Evolutionary conservation across 345 rosid genomes (phyloP).

Genomic region (Psidium guajava): DNA sequence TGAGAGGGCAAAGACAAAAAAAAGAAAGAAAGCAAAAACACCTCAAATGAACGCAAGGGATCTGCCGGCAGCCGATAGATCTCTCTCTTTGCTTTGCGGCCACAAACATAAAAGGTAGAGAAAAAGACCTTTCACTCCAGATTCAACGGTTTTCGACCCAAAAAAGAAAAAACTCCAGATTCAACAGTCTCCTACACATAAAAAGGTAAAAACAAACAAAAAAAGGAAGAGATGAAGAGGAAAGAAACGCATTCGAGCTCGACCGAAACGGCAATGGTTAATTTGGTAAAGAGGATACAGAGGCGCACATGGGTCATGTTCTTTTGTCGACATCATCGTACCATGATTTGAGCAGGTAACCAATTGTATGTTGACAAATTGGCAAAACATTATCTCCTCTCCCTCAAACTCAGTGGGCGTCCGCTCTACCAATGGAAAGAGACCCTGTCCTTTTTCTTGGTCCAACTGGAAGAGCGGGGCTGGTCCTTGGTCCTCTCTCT

Average conservation of each 20-base stretch:
- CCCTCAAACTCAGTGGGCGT: not conserved
- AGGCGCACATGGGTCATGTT: not conserved
- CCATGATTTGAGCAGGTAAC: not conserved
- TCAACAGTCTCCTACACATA: not conserved
- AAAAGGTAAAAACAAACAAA: not conserved
- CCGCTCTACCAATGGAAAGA: not conserved
- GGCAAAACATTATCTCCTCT: not conserved
- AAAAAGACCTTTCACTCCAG: not conserved
- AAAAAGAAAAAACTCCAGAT: too few species aligned
- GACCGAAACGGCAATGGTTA: not conserved
- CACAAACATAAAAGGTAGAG: not conserved
- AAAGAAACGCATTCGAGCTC: not conserved
- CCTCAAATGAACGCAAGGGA: not conserved
- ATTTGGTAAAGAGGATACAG: not conserved
- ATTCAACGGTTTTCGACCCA: too few species aligned
- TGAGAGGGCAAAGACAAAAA: not conserved
- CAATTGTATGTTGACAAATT: not conserved
- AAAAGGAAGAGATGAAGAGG: not conserved
- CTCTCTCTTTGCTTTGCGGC: not conserved
- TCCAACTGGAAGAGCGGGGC: too few species aligned
- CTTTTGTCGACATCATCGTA: constrained; percentile 1
- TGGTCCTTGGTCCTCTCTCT: not conserved
- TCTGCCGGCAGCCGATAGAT: not conserved
- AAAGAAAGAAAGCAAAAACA: not conserved
- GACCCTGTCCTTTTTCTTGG: too few species aligned